Evolutionary conservation across 1,284 basidiomycete genomes (phyloP).

Genomic region (Sporisorium sorghi): DNA sequence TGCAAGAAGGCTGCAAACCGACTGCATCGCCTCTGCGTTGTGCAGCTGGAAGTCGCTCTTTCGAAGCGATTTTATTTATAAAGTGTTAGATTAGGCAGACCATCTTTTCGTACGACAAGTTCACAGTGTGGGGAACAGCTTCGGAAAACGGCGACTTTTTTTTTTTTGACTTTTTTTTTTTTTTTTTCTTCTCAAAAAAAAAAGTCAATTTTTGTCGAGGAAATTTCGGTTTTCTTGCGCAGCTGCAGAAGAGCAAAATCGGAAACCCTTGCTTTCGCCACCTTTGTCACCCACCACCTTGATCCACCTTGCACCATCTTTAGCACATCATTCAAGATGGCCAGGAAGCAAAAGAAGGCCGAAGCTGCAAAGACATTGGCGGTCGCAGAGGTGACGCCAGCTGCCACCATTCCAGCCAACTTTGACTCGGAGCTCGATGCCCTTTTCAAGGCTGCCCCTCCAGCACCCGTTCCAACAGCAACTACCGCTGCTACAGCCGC

Average conservation of each 20-base stretch:
- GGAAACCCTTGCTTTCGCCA: background rate
- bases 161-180: too few species aligned
- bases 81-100: background rate
- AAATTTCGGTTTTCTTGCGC: background rate
- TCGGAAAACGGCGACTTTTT: slow-evolving; percentile 9
- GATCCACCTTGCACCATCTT: background rate
- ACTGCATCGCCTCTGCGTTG: background rate
- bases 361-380: background rate
- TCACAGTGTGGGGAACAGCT: background rate
- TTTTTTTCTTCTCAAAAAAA: slow-evolving; percentile 2
- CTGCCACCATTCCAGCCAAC: slow-evolving; percentile 12
- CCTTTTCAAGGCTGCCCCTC: slow-evolving; percentile 54
- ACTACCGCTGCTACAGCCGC: background rate
- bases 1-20: slow-evolving; percentile 3
- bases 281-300: slow-evolving; percentile 4
- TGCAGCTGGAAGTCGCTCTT: slow-evolving; percentile 3
- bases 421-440: slow-evolving; percentile 65
- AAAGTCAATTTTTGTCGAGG: background rate
- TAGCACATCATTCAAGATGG: slow-evolving; percentile 29
- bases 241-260: background rate
- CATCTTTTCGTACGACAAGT: background rate
- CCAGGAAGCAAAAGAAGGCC: slow-evolving; percentile 24
- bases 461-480: slow-evolving; percentile 14
- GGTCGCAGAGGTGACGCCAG: background rate
- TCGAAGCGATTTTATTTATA: background rate